Conservation (phyloP, 805 yeast species). For the Yamadazyma kitorensis region DNA sequence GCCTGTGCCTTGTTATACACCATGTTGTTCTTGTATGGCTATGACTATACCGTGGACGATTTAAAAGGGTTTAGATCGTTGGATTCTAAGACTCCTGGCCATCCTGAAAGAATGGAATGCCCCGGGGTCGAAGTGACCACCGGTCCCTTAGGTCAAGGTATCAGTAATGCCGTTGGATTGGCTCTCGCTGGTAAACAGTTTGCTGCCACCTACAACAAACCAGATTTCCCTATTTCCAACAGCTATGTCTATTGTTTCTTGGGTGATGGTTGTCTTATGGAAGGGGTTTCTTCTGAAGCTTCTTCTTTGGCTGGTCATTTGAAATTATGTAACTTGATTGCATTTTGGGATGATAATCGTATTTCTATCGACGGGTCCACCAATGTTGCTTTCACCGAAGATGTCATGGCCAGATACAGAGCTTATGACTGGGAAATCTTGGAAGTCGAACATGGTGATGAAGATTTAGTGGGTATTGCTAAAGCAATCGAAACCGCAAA, state of each 20-base stretch:
- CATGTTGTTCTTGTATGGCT: constrained; percentile 82
- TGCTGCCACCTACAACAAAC: constrained; percentile 93
- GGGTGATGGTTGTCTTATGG: constrained; percentile 98
- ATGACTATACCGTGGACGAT: constrained; percentile 76
- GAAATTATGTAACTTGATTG: constrained; percentile 87
- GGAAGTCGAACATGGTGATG: constrained; percentile 76
- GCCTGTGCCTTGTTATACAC: constrained; percentile 89
- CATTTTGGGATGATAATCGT: constrained; percentile 94
- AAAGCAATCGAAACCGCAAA: constrained; percentile 81
- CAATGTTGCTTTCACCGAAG: constrained; percentile 87
- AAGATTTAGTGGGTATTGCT: constrained; percentile 66
- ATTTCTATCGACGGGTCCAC: constrained; percentile 96
- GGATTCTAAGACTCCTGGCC: constrained; percentile 93
- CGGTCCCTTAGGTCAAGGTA: constrained; percentile 99
- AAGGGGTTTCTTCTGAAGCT: constrained; percentile 96
- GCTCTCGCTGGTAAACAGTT: constrained; percentile 92
- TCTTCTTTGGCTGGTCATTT: constrained; percentile 94
- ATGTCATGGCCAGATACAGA: constrained; percentile 78
- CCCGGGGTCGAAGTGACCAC: constrained; percentile 97
- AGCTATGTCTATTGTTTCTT: constrained; percentile 74
- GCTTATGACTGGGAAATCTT: constrained; percentile 93
- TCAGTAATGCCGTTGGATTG: constrained; percentile 91
- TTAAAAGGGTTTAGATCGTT: constrained; percentile 87
- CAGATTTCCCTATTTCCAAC: constrained; percentile 69
- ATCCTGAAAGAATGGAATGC: constrained; percentile 81